Percentiles rank a stretch among this genome's conserved stretches.
Evolutionary conservation across 2,329 filamentous ascomycete genomes (phyloP).

Genomic region (Phoma sp.): DNA sequence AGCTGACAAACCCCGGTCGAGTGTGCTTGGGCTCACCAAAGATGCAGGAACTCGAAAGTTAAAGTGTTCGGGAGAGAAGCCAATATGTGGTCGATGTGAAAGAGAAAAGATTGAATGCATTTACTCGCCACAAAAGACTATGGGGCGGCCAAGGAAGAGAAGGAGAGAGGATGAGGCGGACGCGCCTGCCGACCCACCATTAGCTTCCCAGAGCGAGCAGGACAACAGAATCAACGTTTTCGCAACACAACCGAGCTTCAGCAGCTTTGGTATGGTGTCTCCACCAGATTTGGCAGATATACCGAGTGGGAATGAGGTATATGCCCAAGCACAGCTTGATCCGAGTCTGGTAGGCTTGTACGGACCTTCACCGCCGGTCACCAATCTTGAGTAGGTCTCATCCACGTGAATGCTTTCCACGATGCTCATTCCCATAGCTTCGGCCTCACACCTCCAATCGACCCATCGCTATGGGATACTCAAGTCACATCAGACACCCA

Average conservation of each 20-base stretch:
- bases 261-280: constrained; percentile 23
- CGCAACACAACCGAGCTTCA: constrained; percentile 10
- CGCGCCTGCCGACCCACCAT: not conserved
- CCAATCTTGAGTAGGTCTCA: constrained; percentile 23
- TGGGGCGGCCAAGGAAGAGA: constrained; percentile 61
- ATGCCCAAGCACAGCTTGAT: constrained; percentile 16
- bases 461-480: constrained; percentile 39
- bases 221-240: constrained; percentile 4
- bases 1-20: constrained; percentile 19
- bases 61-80: constrained; percentile 57
- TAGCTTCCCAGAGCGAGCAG: not conserved
- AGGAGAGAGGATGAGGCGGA: constrained; percentile 38
- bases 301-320: constrained; percentile 4
- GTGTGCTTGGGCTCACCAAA: not conserved
- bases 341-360: constrained; percentile 8
- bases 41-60: constrained; percentile 55
- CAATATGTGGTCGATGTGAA: constrained; percentile 53
- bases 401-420: not conserved
- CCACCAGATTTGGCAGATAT: constrained; percentile 19
- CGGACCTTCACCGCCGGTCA: constrained; percentile 7
- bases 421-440: not conserved
- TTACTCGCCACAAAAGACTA: constrained; percentile 58
- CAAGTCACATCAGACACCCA: not conserved
- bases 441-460: constrained; percentile 20
- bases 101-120: constrained; percentile 52